Conservation (phyloP, 2,329 filamentous ascomycete species). For the Tolypocladium capitatum region DNA sequence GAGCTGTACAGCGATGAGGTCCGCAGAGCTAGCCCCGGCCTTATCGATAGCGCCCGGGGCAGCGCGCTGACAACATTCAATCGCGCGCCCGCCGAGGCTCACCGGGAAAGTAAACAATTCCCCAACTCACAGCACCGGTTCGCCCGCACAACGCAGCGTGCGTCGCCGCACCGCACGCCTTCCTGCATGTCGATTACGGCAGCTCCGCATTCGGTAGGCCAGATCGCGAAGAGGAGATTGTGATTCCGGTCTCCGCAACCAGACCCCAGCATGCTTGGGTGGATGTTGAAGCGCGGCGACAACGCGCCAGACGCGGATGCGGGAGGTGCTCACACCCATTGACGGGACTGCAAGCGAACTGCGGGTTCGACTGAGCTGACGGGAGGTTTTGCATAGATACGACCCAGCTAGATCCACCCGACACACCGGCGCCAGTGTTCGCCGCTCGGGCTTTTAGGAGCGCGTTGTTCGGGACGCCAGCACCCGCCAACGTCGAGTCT, state of each 20-base stretch:
- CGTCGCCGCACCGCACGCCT: not conserved
- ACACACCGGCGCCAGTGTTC: conserved; percentile 54
- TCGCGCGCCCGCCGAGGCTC: not conserved
- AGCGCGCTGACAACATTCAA: not conserved
- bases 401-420: conserved; percentile 41
- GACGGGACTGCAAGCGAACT: not conserved
- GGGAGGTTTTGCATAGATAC: conserved; percentile 16
- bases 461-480: conserved; percentile 48
- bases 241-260: not conserved
- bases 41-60: not conserved
- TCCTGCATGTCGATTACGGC: too few relatives aligned
- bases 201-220: not conserved
- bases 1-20: too few relatives aligned
- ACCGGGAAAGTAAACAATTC: not conserved
- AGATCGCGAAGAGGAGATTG: not conserved
- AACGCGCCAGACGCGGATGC: conserved; percentile 20
- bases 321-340: conserved; percentile 7
- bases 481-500: conserved; percentile 22
- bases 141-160: not conserved
- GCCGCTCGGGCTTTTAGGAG: conserved; percentile 52
- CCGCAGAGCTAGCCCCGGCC: too few relatives aligned
- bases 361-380: not conserved
- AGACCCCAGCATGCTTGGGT: conserved; percentile 37
- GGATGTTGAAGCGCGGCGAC: conserved; percentile 38
- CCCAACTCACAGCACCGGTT: not conserved